Evolutionary conservation across 192 early-diverging fungal genomes (phyloP), one percentile per base, ranked within the genome.

Genomic region (Coemansia aciculifera): DNA sequence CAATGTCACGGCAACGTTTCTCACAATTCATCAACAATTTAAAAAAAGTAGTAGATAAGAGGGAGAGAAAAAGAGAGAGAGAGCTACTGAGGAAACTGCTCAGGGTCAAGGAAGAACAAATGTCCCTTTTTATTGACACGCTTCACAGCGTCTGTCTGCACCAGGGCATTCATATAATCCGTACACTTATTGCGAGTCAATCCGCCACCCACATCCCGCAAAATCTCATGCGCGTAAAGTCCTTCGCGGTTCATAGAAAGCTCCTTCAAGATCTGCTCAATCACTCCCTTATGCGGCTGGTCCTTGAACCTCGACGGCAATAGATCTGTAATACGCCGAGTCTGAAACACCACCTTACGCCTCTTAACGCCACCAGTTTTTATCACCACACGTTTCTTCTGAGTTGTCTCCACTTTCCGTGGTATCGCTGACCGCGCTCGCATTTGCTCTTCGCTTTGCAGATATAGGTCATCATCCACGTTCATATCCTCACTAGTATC

Each of bases 71-170:
- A 36, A 51, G 12, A 23, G 19, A 51, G 15, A 32, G 43, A 63
- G 24, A 46, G 24, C 31, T 67, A 72, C 51, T 68, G 66, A 19
- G 74, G 71, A 48, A 71, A 81, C 56, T 77, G 69, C 44, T 77
- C 79, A 38, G 74, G 74, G 44, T 82, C 72, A 27, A 82, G 79
- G 17, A 69, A 82, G 36, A 82, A 82, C 71, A 82, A 37, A 24
- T 82, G 79, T 5, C 79, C 79, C 54, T 82, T 82, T 59, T 82
- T 82, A 62, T 73, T 77, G 39, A 82, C 66, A 17, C 75, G 71
- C 4, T 64, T 40, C 1, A 82, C 72, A 13, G 71, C 51, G 23
- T 77, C 79, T 0, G 74, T 77, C 17, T 72, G 71, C 0, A 77
- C 72, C 37, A 82, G 62, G 3, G 75, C 75, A 24, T 82, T 82